Evolutionary conservation across 1,284 basidiomycete genomes (phyloP).

Genomic region (Irpex sp.): DNA sequence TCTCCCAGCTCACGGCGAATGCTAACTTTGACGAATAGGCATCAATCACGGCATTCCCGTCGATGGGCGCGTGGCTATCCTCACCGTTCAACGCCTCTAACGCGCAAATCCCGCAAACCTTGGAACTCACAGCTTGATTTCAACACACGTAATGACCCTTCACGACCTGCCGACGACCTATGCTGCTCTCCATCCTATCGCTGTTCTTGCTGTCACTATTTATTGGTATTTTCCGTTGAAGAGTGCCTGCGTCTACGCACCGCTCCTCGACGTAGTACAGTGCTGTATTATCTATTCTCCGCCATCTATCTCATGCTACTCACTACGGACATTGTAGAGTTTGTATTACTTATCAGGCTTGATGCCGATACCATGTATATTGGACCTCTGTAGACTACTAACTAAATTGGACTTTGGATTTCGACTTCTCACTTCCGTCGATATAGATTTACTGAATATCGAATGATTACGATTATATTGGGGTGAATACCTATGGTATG

Average conservation of each 20-base stretch:
- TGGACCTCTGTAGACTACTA: background rate
- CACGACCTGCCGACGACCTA: background rate
- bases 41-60: slow-evolving; percentile 76
- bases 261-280: background rate
- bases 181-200: background rate
- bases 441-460: too few relatives aligned
- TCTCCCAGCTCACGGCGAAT: background rate
- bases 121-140: background rate
- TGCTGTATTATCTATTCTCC: background rate
- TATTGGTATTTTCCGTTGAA: background rate
- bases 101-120: background rate
- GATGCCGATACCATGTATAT: background rate
- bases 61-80: slow-evolving; percentile 71
- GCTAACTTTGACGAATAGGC: slow-evolving; percentile 33
- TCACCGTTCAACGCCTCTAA: slow-evolving; percentile 54
- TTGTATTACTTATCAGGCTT: background rate
- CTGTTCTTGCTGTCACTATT: background rate
- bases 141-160: background rate
- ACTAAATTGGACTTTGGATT: too few relatives aligned
- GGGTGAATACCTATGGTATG: too few relatives aligned
- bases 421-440: too few relatives aligned
- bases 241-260: background rate
- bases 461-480: too few relatives aligned
- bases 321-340: background rate
- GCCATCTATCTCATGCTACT: background rate